Evolutionary conservation across 495 filamentous ascomycete genomes (phyloP).

Genomic region (Cercophora newfieldiana): DNA sequence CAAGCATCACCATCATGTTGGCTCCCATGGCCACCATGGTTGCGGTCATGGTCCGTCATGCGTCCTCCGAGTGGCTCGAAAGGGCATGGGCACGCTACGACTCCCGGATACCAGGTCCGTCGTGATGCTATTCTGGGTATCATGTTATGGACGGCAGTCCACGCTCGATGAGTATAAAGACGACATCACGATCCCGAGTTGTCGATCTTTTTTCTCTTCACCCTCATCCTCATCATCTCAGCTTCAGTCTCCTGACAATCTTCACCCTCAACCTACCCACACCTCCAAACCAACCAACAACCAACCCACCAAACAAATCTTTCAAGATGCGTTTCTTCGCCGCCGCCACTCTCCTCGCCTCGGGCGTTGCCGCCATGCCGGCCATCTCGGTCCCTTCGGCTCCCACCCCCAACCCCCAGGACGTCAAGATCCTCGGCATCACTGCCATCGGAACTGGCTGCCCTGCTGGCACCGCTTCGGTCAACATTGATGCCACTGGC

Average conservation of each 20-base stretch:
- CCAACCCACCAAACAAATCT: slow-evolving; percentile 1
- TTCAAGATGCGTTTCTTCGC: slow-evolving; percentile 27
- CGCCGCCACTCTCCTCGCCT: slow-evolving; percentile 20
- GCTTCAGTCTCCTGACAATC: not conserved
- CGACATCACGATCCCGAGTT: not conserved
- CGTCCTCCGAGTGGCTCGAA: not conserved
- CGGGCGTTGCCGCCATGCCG: slow-evolving; percentile 22
- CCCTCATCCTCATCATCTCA: slow-evolving; percentile 8
- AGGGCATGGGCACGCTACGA: not conserved
- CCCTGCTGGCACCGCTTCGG: slow-evolving; percentile 33
- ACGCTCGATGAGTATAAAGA: slow-evolving; percentile 9
- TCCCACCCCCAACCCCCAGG: not conserved
- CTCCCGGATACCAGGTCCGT: slow-evolving; percentile 6
- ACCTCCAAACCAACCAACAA: not conserved
- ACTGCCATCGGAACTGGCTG: slow-evolving; percentile 35
- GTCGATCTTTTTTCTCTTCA: not conserved
- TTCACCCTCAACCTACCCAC: slow-evolving; percentile 1
- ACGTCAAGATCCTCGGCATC: slow-evolving; percentile 33
- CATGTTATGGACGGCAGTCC: not conserved
- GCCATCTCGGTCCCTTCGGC: slow-evolving; percentile 11
- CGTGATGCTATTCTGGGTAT: slow-evolving; percentile 1
- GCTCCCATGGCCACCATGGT: not conserved
- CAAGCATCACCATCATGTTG: not conserved
- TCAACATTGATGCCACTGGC: slow-evolving; percentile 34
- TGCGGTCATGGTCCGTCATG: not conserved